A percentile compares a stretch with the other conserved stretches of the same genome.
Conservation (phyloP, 441 rosid species). For the Bruguiera hainesii region DNA sequence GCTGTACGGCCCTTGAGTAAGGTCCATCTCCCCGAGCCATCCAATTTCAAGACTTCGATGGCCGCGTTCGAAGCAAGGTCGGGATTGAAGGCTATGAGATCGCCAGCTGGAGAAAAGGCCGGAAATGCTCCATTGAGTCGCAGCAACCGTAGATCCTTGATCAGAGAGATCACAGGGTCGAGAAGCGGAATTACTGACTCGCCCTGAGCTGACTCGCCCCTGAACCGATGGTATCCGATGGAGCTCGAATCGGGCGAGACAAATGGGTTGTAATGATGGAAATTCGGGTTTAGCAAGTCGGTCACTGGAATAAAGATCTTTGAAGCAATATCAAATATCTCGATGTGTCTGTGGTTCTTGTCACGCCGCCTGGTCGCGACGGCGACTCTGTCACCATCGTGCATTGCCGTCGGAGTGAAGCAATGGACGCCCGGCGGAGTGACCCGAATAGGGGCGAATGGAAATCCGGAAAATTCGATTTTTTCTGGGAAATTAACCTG, state of each 20-base stretch:
- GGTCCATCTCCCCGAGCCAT: slow-evolving; percentile 78
- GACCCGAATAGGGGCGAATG: slow-evolving; percentile 44
- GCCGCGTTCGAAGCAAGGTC: slow-evolving; percentile 42
- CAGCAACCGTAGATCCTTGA: slow-evolving; percentile 44
- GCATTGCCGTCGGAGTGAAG: slow-evolving; percentile 79
- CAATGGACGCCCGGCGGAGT: slow-evolving; percentile 87
- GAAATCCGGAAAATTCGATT: slow-evolving; percentile 24
- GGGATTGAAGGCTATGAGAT: slow-evolving; percentile 51
- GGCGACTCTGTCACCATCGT: slow-evolving; percentile 50
- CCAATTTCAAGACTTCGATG: slow-evolving; percentile 46
- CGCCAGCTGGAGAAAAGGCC: slow-evolving; percentile 55
- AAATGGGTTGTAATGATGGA: slow-evolving; percentile 79
- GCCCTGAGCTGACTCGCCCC: slow-evolving; percentile 54
- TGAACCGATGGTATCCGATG: slow-evolving; percentile 75
- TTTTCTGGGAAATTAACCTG: slow-evolving; percentile 32
- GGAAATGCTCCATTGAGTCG: slow-evolving; percentile 69
- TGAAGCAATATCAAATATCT: slow-evolving; percentile 48
- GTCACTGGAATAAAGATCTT: slow-evolving; percentile 46
- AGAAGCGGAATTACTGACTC: slow-evolving; percentile 51
- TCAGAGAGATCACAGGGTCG: slow-evolving; percentile 58
- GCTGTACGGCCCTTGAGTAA: slow-evolving; percentile 55
- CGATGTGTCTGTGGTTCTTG: slow-evolving; percentile 51
- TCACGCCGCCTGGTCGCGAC: slow-evolving; percentile 64
- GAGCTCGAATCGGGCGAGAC: slow-evolving; percentile 44
- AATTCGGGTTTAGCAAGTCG: slow-evolving; percentile 45